Evolutionary conservation across 768 basidiomycete species (phyloP), one percentile per base, ranked within the genome.

Genomic region (Lentinula sp.): DNA sequence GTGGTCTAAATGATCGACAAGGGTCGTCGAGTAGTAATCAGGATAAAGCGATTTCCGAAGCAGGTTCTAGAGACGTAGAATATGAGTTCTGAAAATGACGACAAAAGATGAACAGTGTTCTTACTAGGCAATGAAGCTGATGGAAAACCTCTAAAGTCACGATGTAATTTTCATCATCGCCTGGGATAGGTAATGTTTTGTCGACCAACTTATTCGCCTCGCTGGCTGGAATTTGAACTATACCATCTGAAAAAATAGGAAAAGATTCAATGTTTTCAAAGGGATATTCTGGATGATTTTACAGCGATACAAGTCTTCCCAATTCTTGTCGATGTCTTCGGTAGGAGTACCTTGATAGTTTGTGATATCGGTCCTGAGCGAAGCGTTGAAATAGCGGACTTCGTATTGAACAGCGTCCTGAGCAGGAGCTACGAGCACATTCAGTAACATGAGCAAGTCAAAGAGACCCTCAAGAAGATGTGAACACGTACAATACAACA

Each of bases 41-140:
- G 64, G 66, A 42, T 64, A 50, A 1, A 69, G 57, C 5, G 64
- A 61, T 55, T 69, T 63, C 23, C 68, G 65, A 1, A 69, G 57
- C 37, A 62, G 66, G 55, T 69, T 69, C 54, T 49, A 28, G 11
- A 49, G 10, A 49, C 21, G 21, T 31, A 15, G 40, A 32, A 31
- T 40, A 32, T 6, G 50, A 61, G 37, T 23, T 31, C n/a, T 10
- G 46, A 54, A 15, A 31, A 39, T 16, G 58, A 21, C 7, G 42
- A 42, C 16, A 7, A n/a, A 37, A 15, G 28, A 9, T 43, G 16
- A 37, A 43, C 7, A 40, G 43, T 13, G 16, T 11, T 40, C 69
- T 10, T 28, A 74, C 72, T 61, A 72, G 49, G 53, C 72, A 74
- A 60, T 71, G 71, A 7, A 71, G 63, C 49, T 70, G 67, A 49